Evolutionary conservation across 805 yeast species (phyloP).

Genomic region (Candida hungchunana): DNA sequence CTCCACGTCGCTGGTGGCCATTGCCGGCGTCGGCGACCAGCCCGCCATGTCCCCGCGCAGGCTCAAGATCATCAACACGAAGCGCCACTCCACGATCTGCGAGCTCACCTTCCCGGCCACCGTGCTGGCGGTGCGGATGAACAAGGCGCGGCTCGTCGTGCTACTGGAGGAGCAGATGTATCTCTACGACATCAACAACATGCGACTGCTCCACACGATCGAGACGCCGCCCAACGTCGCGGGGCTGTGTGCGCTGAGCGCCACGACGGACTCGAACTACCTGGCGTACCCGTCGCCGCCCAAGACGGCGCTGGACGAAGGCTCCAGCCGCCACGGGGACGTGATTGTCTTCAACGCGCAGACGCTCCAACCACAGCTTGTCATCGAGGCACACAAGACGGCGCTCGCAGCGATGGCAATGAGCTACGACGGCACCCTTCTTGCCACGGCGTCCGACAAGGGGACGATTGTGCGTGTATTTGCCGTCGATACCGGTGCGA

Average conservation of each 20-base stretch:
- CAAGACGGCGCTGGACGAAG: conserved; percentile 31
- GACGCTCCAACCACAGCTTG: conserved; percentile 58
- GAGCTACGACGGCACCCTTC: conserved; percentile 57
- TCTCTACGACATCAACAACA: conserved; percentile 68
- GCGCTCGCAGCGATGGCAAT: conserved; percentile 59
- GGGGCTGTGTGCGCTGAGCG: conserved; percentile 62
- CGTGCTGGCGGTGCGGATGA: conserved; percentile 58
- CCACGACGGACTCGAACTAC: conserved; percentile 44
- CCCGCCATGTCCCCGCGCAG: conserved; percentile 72
- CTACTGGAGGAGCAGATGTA: conserved; percentile 61
- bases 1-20: conserved; percentile 63
- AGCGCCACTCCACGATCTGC: conserved; percentile 54
- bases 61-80: conserved; percentile 78
- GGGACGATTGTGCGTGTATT: conserved; percentile 77
- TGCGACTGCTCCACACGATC: conserved; percentile 56
- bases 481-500: conserved; percentile 55
- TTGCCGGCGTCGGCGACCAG: conserved; percentile 71
- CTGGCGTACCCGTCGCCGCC: conserved; percentile 80
- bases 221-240: conserved; percentile 44
- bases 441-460: conserved; percentile 74
- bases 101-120: conserved; percentile 66
- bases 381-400: conserved; percentile 72
- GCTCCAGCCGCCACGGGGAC: conserved; percentile 47
- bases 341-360: conserved; percentile 63
- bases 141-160: conserved; percentile 60